Percentiles rank a stretch among this genome's conserved stretches.
phyloP scores from a whole-genome alignment of 164 flowering plant genomes.

The Houttuynia cordata region DNA sequence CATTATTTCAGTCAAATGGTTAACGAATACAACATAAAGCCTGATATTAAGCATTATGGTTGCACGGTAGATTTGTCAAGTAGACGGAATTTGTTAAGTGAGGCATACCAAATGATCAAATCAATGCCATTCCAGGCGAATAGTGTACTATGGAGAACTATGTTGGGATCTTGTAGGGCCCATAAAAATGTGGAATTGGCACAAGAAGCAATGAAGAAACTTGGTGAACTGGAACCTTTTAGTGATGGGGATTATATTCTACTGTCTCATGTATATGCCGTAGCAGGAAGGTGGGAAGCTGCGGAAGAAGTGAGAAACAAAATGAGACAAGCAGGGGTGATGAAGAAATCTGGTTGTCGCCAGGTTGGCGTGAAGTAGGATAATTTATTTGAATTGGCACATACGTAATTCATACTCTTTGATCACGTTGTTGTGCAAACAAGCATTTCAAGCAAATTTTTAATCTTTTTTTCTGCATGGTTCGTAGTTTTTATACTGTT shows the following conservation, averaged over 20 bases:
- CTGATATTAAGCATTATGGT: slow-evolving; percentile 40
- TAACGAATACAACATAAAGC: slow-evolving; percentile 23
- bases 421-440: too few species aligned
- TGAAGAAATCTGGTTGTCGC: slow-evolving; percentile 32
- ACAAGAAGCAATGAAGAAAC: slow-evolving; percentile 23
- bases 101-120: slow-evolving; percentile 26
- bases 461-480: too few species aligned
- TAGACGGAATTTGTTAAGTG: slow-evolving; percentile 32
- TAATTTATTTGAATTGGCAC: too few species aligned
- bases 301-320: slow-evolving; percentile 29
- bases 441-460: too few species aligned
- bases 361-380: too few species aligned
- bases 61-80: slow-evolving; percentile 52
- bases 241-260: slow-evolving; percentile 34
- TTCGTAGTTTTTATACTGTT: too few species aligned
- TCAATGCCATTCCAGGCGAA: slow-evolving; percentile 26
- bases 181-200: slow-evolving; percentile 32
- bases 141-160: slow-evolving; percentile 35
- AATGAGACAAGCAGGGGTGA: slow-evolving; percentile 25
- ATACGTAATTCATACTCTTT: too few species aligned
- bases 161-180: slow-evolving; percentile 37
- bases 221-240: slow-evolving; percentile 21
- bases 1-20: slow-evolving; percentile 24
- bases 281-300: slow-evolving; percentile 34
- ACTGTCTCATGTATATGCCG: slow-evolving; percentile 41